Base-by-base conservation (phyloP, 176 grass and related monocot genomes). In the Hyparrhenia diplandra region DNA sequence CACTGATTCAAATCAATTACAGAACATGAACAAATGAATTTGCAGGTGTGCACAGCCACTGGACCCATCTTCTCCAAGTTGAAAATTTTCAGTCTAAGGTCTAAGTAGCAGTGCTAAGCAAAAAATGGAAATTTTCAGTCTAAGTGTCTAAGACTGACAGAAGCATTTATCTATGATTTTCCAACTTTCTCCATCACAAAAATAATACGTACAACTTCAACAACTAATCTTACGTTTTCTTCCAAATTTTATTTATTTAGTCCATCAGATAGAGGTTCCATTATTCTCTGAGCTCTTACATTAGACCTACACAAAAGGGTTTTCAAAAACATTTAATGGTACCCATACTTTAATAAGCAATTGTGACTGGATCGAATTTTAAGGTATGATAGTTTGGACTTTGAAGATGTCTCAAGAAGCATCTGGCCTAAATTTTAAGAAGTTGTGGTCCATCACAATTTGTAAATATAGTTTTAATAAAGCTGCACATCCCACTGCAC, bases 1-100 rank as follows among this genome's bases (percentile, higher is more conserved):
- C 66, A 69, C 30, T n/a, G 13, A 49, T 74, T 10, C 32, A 74
- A 80, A 69, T 83, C 41, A 78, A 52, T 18, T 46, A 57, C 49
- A 30, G 8, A 30, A 76, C 2, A 54, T 65, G 47, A 20, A 59
- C 3, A 17, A 23, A 60, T 27, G 23, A 70, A 70, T 73, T 70
- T 82, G 28, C 35, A 73, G 2, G 46, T 78, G 23, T 65, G 27
- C 20, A 59, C 34, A 78, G 5, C 35, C 23, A 62, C 21, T 77
- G 10, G 10, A 27, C 17, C 9, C 8, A 32, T 32, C 4, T 52
- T 73, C 17, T 52, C n/a, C n/a, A n/a, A 32, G 9, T 52, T 73
- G 25, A 49, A 20, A 21, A 5, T 12, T 73, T 69, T 42, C 5
- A n/a, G n/a, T n/a, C n/a, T n/a, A n/a, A n/a, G n/a, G n/a, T 43